phyloP scores from a whole-genome alignment of 2,329 filamentous ascomycete species.

The Karstenula rhodostoma region DNA sequence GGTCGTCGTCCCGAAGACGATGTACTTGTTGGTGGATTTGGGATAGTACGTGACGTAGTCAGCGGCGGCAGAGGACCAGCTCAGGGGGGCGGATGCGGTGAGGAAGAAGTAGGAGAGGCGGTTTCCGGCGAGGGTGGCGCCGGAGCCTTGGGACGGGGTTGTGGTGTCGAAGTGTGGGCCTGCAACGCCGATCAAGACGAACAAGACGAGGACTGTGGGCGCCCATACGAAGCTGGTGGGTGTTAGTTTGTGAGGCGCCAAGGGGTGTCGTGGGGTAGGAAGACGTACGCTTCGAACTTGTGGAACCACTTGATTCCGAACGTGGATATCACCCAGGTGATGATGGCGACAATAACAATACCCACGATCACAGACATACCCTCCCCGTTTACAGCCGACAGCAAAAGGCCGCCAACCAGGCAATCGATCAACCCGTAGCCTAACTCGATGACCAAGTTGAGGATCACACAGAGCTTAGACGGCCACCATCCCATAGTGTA shows the following conservation, averaged over 20 bases:
- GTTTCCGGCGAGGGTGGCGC: conserved; percentile 61
- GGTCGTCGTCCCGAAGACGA: conserved; percentile 64
- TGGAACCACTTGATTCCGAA: conserved; percentile 40
- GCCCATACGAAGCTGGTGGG: conserved; percentile 29
- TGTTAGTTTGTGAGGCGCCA: background rate
- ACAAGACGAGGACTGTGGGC: conserved; percentile 34
- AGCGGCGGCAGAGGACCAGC: conserved; percentile 66
- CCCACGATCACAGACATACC: conserved; percentile 66
- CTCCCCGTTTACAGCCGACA: conserved; percentile 65
- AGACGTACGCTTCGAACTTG: conserved; percentile 32
- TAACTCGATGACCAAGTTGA: conserved; percentile 64
- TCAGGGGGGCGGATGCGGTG: conserved; percentile 68
- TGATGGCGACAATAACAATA: conserved; percentile 63
- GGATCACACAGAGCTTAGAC: conserved; percentile 62
- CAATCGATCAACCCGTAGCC: conserved; percentile 67
- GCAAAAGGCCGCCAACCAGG: conserved; percentile 67
- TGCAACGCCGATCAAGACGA: conserved; percentile 37
- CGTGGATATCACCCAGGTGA: conserved; percentile 33
- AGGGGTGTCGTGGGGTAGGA: background rate
- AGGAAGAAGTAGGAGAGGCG: conserved; percentile 73
- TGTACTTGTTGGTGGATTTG: conserved; percentile 57
- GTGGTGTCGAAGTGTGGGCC: conserved; percentile 61
- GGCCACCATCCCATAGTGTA: conserved; percentile 72
- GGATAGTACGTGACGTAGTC: conserved; percentile 73
- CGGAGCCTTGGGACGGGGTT: conserved; percentile 57